Percentiles rank a stretch among this genome's conserved stretches.
These are phyloP conservation scores for Geosmithia putterillii DNA, from an alignment of 2,329 filamentous ascomycete genomes.

Conservation along the genomic window DNA sequence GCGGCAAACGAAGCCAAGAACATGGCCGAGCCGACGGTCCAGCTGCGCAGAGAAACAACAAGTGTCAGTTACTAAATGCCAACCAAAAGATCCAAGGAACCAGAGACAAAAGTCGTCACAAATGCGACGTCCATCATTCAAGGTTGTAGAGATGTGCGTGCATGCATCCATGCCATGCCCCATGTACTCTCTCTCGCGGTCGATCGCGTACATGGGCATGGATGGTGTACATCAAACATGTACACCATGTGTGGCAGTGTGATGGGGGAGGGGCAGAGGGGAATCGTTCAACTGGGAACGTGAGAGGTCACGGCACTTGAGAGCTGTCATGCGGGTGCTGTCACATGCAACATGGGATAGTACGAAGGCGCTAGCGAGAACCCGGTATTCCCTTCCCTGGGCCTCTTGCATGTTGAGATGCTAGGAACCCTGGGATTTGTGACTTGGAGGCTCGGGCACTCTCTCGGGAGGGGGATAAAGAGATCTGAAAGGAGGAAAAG, in stretches of 20 bases:
- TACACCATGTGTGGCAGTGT: neutral
- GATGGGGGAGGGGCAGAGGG: neutral
- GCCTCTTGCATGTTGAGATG: slow-evolving; percentile 6
- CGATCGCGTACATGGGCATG: neutral
- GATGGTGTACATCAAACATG: neutral
- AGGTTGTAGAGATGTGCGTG: neutral
- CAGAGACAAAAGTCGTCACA: neutral
- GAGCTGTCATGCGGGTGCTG: slow-evolving; percentile 3
- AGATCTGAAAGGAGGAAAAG: neutral
- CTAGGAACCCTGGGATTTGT: too few relatives aligned
- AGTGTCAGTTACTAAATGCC: too few relatives aligned
- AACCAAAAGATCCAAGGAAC: slow-evolving; percentile 1
- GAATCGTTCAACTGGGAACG: slow-evolving; percentile 2
- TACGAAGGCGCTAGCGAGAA: slow-evolving; percentile 2
- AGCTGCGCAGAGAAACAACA: slow-evolving; percentile 44
- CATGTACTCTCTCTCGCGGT: too few relatives aligned
- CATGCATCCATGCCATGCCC: too few relatives aligned
- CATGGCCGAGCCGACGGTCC: slow-evolving; percentile 83
- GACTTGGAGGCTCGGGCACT: too few relatives aligned
- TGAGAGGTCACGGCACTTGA: slow-evolving; percentile 5
- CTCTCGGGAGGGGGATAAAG: neutral
- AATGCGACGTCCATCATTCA: neutral
- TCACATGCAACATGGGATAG: slow-evolving; percentile 5
- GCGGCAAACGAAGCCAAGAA: slow-evolving; percentile 90
- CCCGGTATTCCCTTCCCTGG: too few relatives aligned